Evolutionary conservation across 306 rosid genomes (phyloP).

Genomic region (Adenanthera pavonina): DNA sequence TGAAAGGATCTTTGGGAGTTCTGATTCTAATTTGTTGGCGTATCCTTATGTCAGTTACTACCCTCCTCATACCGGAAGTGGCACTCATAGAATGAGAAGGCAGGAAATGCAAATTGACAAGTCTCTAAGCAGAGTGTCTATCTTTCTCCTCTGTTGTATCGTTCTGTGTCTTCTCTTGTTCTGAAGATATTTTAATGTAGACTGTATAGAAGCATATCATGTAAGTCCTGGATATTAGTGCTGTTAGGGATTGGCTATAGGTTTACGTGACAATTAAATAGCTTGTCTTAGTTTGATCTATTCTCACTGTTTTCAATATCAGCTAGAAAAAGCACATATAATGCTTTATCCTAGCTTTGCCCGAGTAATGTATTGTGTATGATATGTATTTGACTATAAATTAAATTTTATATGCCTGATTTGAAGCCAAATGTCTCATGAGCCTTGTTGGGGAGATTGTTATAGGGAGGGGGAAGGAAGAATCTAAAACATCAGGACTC

Average conservation of each 20-base stretch:
- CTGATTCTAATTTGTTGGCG: slow-evolving; percentile 50
- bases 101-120: slow-evolving; percentile 84
- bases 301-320: neutral
- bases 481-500: neutral
- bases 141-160: slow-evolving; percentile 78
- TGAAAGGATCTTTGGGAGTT: slow-evolving; percentile 71
- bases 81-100: slow-evolving; percentile 78
- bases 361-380: slow-evolving; percentile 15
- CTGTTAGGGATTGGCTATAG: slow-evolving; percentile 40
- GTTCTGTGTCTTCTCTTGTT: slow-evolving; percentile 85
- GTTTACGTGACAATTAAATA: slow-evolving; percentile 31
- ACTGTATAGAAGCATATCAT: slow-evolving; percentile 45
- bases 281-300: slow-evolving; percentile 26
- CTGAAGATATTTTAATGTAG: slow-evolving; percentile 45
- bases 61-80: slow-evolving; percentile 45
- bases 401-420: slow-evolving; percentile 17
- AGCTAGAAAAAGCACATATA: neutral
- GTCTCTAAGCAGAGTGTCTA: slow-evolving; percentile 74
- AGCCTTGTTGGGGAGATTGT: neutral
- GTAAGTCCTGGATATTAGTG: slow-evolving; percentile 33
- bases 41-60: slow-evolving; percentile 38
- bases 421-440: neutral
- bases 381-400: slow-evolving; percentile 7
- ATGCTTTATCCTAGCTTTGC: slow-evolving; percentile 15
- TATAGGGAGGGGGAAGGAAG: neutral